Evolutionary conservation across 805 yeast species (phyloP).

Genomic region (Yarrowia sp.): DNA sequence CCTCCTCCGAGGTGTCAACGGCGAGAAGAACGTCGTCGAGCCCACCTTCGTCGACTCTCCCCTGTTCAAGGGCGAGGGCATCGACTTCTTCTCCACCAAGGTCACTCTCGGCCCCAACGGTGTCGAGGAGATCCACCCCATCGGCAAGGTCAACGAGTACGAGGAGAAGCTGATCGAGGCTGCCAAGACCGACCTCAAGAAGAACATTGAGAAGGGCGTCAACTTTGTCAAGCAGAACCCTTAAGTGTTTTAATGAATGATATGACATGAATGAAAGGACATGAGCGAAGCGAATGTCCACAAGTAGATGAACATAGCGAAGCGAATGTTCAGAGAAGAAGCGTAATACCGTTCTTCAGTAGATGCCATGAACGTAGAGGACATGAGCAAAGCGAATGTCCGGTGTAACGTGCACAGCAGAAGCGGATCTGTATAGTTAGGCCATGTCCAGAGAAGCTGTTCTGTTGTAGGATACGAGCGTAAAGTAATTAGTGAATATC

Average conservation of each 20-base stretch:
- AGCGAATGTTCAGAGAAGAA: no score
- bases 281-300: not conserved
- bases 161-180: conserved; percentile 80
- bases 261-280: not conserved
- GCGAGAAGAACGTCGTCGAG: conserved; percentile 48
- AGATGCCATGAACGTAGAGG: no score
- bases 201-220: conserved; percentile 71
- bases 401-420: no score
- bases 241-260: not conserved
- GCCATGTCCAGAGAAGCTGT: no score
- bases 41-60: conserved; percentile 63
- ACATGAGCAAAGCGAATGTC: no score
- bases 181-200: conserved; percentile 81
- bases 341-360: no score
- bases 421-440: no score
- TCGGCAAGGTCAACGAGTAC: conserved; percentile 71
- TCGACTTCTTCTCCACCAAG: conserved; percentile 93
- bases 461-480: no score
- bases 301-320: no score
- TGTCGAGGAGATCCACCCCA: conserved; percentile 73
- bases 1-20: conserved; percentile 44
- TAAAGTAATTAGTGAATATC: no score
- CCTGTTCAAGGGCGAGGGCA: conserved; percentile 81
- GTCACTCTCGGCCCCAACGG: conserved; percentile 93
- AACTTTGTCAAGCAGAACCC: conserved; percentile 28